A percentile compares a stretch with the other conserved stretches of the same genome.
phyloP scores from a whole-genome alignment of 352 stramenopile genomes.

The Blastocystis sp. region DNA sequence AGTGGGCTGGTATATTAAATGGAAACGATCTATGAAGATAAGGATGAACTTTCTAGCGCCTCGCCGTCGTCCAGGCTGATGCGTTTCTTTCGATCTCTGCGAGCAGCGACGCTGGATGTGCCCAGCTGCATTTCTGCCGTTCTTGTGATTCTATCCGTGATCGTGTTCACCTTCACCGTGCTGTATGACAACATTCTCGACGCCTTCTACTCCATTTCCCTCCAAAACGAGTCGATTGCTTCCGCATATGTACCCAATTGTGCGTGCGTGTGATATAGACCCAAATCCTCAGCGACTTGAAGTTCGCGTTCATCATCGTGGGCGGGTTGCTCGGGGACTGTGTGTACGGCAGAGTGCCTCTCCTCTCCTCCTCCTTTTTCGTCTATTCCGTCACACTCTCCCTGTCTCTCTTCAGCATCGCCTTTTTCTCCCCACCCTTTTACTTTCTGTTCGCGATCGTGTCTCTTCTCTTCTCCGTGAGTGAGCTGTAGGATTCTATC shows the following conservation, averaged over 20 bases:
- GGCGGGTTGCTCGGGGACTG: conserved; percentile 47
- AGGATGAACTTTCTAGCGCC: neutral
- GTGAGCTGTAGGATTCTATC: conserved; percentile 1
- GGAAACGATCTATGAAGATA: conserved; percentile 65
- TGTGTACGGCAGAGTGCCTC: conserved; percentile 43
- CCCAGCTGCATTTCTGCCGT: conserved; percentile 10
- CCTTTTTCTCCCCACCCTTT: conserved; percentile 18
- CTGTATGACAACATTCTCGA: conserved; percentile 48
- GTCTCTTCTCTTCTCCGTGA: neutral
- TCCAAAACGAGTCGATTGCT: conserved; percentile 37
- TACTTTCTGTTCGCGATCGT: conserved; percentile 40
- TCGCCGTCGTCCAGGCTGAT: neutral
- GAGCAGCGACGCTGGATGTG: neutral
- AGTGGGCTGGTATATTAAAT: neutral
- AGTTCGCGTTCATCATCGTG: conserved; percentile 47
- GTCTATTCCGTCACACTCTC: neutral
- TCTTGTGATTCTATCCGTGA: conserved; percentile 3
- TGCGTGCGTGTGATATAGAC: neutral
- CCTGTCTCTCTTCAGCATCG: conserved; percentile 5
- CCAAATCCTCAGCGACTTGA: conserved; percentile 48
- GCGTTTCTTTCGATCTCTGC: neutral
- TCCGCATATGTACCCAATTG: conserved; percentile 19
- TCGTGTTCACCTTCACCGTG: conserved; percentile 19
- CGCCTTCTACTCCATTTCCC: conserved; percentile 42
- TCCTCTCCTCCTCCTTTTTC: conserved; percentile 39